These are phyloP conservation scores for Talaromyces ruber DNA, from an alignment of 495 filamentous ascomycete genomes.

Conservation along the genomic window DNA sequence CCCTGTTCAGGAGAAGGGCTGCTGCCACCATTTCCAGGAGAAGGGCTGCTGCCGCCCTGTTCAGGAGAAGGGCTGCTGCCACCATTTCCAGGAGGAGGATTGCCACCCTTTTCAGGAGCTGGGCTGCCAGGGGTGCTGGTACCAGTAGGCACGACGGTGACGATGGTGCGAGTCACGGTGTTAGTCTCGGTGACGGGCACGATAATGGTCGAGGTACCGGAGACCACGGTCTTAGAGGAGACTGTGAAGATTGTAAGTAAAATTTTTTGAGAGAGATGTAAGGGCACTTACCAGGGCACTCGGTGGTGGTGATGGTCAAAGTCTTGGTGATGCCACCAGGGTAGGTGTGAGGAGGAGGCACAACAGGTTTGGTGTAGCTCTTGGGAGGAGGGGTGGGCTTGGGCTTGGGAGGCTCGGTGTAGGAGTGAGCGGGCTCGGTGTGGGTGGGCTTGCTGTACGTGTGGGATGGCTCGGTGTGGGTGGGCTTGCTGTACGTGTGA, in stretches of 20 bases:
- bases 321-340: constrained; percentile 1
- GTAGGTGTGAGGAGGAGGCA: constrained; percentile 2
- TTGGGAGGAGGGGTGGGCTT: constrained; percentile 6
- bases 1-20: background rate
- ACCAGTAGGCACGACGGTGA: constrained; percentile 4
- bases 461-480: background rate
- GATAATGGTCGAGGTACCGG: background rate
- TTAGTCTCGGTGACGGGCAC: constrained; percentile 5
- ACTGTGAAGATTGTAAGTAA: background rate
- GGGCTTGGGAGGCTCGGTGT: background rate
- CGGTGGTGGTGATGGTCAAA: constrained; percentile 5
- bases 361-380: constrained; percentile 1
- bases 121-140: background rate
- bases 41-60: background rate
- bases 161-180: constrained; percentile 5
- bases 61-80: background rate
- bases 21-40: background rate
- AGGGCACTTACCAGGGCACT: constrained; percentile 1
- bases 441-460: background rate
- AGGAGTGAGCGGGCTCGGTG: background rate
- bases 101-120: background rate
- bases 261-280: background rate
- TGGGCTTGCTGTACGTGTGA: background rate
- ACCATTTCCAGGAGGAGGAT: background rate
- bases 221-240: background rate